Conservation (phyloP, 2,329 filamentous ascomycete species). For the Fusarium paranaense region DNA sequence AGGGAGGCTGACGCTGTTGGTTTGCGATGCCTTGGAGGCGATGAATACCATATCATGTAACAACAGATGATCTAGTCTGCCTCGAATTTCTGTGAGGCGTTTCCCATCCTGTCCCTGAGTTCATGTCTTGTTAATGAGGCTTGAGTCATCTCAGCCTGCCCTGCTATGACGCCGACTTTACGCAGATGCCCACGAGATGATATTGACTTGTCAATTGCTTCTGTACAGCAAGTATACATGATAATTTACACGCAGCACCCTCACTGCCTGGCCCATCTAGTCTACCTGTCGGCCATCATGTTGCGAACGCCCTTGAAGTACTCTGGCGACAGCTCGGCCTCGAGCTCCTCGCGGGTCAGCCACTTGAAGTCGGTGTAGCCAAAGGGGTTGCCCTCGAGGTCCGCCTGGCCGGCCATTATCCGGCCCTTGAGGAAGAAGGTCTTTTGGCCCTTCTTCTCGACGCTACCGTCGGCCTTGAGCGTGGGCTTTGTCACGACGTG, state of each 20-base stretch:
- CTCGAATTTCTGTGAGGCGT: background rate
- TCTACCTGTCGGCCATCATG: constrained; percentile 84
- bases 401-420: constrained; percentile 96
- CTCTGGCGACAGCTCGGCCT: constrained; percentile 70
- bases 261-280: constrained; percentile 18
- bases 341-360: constrained; percentile 90
- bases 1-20: constrained; percentile 22
- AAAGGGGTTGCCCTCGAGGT: constrained; percentile 77
- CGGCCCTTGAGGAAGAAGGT: constrained; percentile 96
- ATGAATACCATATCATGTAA: constrained; percentile 28
- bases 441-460: constrained; percentile 75
- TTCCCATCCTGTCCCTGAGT: background rate
- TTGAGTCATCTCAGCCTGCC: background rate
- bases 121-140: background rate
- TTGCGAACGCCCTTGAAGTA: constrained; percentile 84
- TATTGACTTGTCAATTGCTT: constrained; percentile 29
- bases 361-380: constrained; percentile 89
- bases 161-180: background rate
- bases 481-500: constrained; percentile 73
- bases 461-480: constrained; percentile 56
- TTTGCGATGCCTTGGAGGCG: constrained; percentile 21
- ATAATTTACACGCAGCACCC: constrained; percentile 45
- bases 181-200: background rate
- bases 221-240: constrained; percentile 47
- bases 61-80: constrained; percentile 13